A percentile compares a stretch with the other conserved stretches of the same genome.
These are phyloP conservation scores for Allodekkera sacchari DNA, from an alignment of 805 yeast genomes.

Conservation along the genomic window DNA sequence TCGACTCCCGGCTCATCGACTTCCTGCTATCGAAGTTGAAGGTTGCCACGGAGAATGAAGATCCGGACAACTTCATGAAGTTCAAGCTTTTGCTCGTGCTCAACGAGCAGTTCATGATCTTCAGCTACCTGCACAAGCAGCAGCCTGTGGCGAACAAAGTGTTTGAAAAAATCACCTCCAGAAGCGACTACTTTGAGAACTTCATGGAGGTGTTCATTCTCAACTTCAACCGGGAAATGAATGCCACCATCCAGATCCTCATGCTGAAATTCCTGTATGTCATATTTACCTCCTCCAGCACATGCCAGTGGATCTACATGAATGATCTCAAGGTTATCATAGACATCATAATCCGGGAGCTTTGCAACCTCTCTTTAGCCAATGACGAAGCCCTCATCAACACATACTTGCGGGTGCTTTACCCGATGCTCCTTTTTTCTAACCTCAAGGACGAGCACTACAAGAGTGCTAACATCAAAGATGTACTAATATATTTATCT, in stretches of 20 bases:
- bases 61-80: slow-evolving; percentile 55
- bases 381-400: slow-evolving; percentile 52
- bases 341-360: slow-evolving; percentile 75
- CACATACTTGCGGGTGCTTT: slow-evolving; percentile 65
- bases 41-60: slow-evolving; percentile 35
- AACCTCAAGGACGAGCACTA: slow-evolving; percentile 51
- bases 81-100: slow-evolving; percentile 65
- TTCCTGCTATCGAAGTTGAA: slow-evolving; percentile 39
- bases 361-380: slow-evolving; percentile 53
- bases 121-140: slow-evolving; percentile 26
- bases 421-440: slow-evolving; percentile 61
- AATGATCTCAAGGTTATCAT: slow-evolving; percentile 80
- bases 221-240: slow-evolving; percentile 69
- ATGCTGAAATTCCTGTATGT: slow-evolving; percentile 71
- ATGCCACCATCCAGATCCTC: slow-evolving; percentile 64
- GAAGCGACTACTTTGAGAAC: slow-evolving; percentile 35
- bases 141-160: slow-evolving; percentile 35
- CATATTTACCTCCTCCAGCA: slow-evolving; percentile 56
- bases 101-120: slow-evolving; percentile 83
- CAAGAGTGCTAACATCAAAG: slow-evolving; percentile 45
- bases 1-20: slow-evolving; percentile 38
- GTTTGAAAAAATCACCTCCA: slow-evolving; percentile 41
- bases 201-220: slow-evolving; percentile 66
- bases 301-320: slow-evolving; percentile 64
- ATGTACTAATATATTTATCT: slow-evolving; percentile 41